Evolutionary conservation across 2,329 filamentous ascomycete species (phyloP).

Genomic region (Trematosphaeria pertusa): DNA sequence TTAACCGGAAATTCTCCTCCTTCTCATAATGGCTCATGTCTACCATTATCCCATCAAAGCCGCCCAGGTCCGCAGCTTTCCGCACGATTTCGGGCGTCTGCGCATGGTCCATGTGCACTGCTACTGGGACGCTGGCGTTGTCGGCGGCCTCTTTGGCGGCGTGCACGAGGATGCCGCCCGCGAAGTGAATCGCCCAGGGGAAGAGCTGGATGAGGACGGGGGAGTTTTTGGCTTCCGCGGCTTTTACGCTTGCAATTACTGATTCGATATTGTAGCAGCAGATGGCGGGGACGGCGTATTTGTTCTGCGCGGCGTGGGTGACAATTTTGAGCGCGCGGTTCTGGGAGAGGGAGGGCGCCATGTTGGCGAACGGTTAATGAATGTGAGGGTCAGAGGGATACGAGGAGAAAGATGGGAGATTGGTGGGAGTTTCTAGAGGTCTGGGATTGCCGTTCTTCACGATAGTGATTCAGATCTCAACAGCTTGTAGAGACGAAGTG

Average conservation of each 20-base stretch:
- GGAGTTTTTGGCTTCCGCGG: conserved; percentile 70
- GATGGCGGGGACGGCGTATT: conserved; percentile 67
- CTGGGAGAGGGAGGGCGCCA: conserved; percentile 59
- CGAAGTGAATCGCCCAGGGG: conserved; percentile 75
- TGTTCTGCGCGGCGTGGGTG: conserved; percentile 61
- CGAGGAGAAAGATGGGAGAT: background rate
- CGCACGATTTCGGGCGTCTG: conserved; percentile 69
- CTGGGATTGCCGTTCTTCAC: too few relatives aligned
- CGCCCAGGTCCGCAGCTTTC: conserved; percentile 60
- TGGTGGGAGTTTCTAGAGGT: too few relatives aligned
- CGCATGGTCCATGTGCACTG: conserved; percentile 71
- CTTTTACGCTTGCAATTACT: conserved; percentile 71
- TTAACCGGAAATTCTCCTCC: conserved; percentile 71
- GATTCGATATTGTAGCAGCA: conserved; percentile 75
- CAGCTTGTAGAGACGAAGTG: too few relatives aligned
- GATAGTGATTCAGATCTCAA: too few relatives aligned
- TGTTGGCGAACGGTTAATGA: conserved; percentile 56
- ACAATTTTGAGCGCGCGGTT: conserved; percentile 57
- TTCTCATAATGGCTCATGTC: conserved; percentile 78
- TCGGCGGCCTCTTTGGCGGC: conserved; percentile 53
- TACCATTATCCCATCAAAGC: conserved; percentile 54
- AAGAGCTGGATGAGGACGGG: conserved; percentile 77
- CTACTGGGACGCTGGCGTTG: conserved; percentile 61
- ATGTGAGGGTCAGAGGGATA: conserved; percentile 3
- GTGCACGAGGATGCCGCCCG: conserved; percentile 56